Conservation (phyloP, 78 protist genomes). For the Acrasis kona region DNA sequence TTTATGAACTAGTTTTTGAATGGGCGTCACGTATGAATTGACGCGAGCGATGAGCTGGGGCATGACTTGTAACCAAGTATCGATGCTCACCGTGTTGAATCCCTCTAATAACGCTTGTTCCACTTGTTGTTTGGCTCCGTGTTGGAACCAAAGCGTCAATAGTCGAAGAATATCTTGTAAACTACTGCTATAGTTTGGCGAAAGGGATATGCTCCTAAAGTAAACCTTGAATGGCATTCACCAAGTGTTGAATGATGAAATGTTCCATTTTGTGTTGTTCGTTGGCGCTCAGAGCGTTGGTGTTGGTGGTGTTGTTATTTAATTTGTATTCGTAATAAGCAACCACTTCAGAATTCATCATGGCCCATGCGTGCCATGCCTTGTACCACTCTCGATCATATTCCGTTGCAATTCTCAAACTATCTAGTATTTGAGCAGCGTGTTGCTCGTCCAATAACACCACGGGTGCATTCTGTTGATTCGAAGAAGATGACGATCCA, state of each 20-base stretch:
- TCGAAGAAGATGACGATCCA: no score
- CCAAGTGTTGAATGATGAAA: neutral
- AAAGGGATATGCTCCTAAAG: constrained; percentile 75
- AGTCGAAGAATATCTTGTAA: constrained; percentile 82
- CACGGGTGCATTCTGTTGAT: no score
- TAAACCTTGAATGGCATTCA: constrained; percentile 48
- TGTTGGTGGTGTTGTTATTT: no score
- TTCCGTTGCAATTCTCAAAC: constrained; percentile 44
- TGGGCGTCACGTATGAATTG: constrained; percentile 46
- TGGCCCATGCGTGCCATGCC: constrained; percentile 95
- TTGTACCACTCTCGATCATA: constrained; percentile 72
- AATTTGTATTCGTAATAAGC: constrained; percentile 45
- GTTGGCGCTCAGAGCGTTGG: no score
- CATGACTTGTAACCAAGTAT: constrained; percentile 93
- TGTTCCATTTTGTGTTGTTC: constrained; percentile 37
- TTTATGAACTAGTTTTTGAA: constrained; percentile 55
- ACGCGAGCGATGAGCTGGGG: constrained; percentile 92
- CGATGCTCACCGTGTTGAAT: constrained; percentile 60
- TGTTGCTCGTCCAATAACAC: constrained; percentile 15
- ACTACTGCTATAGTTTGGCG: constrained; percentile 11
- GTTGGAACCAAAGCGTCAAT: constrained; percentile 80
- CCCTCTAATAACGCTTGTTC: constrained; percentile 43
- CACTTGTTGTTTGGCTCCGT: constrained; percentile 55
- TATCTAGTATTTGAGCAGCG: constrained; percentile 38
- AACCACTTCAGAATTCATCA: constrained; percentile 67